These are phyloP conservation scores for Coemansia sp. DNA, from an alignment of 192 early-diverging fungal genomes.

Conservation along the genomic window DNA sequence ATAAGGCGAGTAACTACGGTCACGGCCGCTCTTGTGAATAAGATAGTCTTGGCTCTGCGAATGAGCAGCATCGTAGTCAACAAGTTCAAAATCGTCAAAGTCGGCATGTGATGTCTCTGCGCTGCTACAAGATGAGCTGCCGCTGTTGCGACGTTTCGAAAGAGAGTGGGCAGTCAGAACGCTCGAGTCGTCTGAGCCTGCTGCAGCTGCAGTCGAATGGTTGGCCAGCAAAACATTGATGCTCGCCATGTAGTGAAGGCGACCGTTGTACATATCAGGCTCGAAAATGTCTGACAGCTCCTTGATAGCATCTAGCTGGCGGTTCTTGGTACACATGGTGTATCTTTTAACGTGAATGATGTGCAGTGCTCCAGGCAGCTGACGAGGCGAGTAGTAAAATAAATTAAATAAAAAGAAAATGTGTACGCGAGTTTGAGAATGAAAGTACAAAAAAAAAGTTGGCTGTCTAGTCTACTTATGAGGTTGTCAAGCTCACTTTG, in stretches of 20 bases:
- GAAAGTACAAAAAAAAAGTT: neutral
- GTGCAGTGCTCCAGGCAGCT: conserved; percentile 3
- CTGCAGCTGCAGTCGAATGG: neutral
- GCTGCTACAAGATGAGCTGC: conserved; percentile 1
- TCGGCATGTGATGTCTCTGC: conserved; percentile 5
- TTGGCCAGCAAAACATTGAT: conserved; percentile 24
- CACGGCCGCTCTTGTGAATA: neutral
- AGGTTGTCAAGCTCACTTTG: neutral
- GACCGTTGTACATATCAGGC: conserved; percentile 21
- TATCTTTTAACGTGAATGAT: neutral
- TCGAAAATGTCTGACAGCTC: conserved; percentile 38
- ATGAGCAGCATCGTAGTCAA: conserved; percentile 15
- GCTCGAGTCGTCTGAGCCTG: neutral
- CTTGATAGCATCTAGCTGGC: conserved; percentile 8
- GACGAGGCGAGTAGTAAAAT: neutral
- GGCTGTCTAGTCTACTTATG: neutral
- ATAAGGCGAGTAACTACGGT: conserved; percentile 9
- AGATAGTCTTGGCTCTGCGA: conserved; percentile 23
- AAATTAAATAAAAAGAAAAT: conserved; percentile 5
- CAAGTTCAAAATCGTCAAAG: conserved; percentile 9
- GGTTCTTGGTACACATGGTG: conserved; percentile 22
- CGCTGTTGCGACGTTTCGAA: conserved; percentile 18
- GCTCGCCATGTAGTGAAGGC: conserved; percentile 14
- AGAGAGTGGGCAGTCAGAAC: neutral
- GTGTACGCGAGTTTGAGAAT: neutral